Evolutionary conservation across 1,284 basidiomycete species (phyloP).

Genomic region (Salmacisia buchloeana): DNA sequence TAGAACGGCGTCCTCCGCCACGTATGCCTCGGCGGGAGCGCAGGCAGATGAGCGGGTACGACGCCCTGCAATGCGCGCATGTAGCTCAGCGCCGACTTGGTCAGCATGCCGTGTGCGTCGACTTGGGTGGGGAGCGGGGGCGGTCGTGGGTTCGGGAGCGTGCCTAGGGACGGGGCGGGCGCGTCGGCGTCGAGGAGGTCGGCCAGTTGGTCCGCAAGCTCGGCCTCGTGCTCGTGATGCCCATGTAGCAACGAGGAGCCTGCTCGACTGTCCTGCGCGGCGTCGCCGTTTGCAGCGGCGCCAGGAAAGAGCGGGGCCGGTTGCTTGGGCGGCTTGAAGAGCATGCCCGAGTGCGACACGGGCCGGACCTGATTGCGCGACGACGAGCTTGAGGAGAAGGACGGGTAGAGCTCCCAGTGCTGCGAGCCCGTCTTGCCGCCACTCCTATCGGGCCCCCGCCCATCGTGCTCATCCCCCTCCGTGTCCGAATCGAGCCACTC

Average conservation of each 20-base stretch:
- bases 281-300: not conserved
- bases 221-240: not conserved
- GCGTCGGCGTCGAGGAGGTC: not conserved
- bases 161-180: not conserved
- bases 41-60: not conserved
- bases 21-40: not conserved
- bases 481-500: conserved; percentile 2
- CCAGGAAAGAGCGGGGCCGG: not conserved
- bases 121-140: not conserved
- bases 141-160: not conserved
- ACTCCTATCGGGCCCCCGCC: too few relatives aligned
- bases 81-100: not conserved
- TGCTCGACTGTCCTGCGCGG: not conserved
- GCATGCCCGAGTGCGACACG: not conserved
- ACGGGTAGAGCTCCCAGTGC: not conserved
- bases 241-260: too few relatives aligned
- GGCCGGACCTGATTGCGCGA: not conserved
- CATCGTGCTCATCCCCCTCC: not conserved
- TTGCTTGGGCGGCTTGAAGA: conserved; percentile 8
- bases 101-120: not conserved
- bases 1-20: not conserved
- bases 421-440: too few relatives aligned
- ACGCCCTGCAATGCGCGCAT: not conserved
- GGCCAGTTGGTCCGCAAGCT: not conserved
- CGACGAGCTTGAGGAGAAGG: not conserved